phyloP scores from a whole-genome alignment of 495 filamentous ascomycete genomes.

The Cercophora samala region DNA sequence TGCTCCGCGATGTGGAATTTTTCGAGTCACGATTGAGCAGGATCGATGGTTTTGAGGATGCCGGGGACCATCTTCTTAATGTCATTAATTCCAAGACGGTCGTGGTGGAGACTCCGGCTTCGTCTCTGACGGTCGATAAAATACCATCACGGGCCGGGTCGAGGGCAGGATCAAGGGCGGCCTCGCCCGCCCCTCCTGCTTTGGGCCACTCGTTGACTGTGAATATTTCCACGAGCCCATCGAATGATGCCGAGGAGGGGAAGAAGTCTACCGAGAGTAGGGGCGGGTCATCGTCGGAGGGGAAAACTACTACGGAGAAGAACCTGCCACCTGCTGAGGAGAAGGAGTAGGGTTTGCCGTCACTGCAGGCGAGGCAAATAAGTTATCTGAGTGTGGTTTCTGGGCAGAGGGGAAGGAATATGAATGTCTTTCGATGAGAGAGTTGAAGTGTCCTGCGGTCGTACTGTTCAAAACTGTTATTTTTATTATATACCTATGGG shows the following conservation, averaged over 20 bases:
- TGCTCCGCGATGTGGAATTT: constrained; percentile 1
- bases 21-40: background rate
- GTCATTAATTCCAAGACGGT: background rate
- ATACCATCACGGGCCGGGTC: background rate
- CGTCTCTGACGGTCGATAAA: background rate
- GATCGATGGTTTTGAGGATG: background rate
- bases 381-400: background rate
- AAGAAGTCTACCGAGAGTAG: background rate
- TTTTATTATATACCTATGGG: too few species aligned
- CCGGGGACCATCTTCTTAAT: background rate
- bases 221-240: background rate
- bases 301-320: background rate
- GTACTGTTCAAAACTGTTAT: too few species aligned
- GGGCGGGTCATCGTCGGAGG: background rate
- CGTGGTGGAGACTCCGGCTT: background rate
- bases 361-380: background rate
- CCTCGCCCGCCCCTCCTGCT: background rate
- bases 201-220: background rate
- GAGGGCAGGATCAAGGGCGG: background rate
- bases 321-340: background rate
- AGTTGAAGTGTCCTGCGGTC: too few species aligned
- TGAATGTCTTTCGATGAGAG: background rate
- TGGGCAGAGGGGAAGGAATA: background rate
- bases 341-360: background rate
- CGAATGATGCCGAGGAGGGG: background rate